These are phyloP conservation scores for Aphanoascus verrucosus DNA, from an alignment of 2,329 filamentous ascomycete genomes.

Conservation along the genomic window DNA sequence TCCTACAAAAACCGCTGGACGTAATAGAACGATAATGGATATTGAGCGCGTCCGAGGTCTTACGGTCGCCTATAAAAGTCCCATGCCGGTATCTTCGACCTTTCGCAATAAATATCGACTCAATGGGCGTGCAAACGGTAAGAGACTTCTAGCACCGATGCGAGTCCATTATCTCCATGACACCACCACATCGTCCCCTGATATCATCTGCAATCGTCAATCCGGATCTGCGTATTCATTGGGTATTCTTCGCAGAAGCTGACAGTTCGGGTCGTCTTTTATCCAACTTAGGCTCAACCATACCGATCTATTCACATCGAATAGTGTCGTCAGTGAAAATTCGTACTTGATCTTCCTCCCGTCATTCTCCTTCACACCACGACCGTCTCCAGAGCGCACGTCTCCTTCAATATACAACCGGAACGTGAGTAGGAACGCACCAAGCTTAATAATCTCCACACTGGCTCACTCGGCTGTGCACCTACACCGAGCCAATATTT, in stretches of 20 bases:
- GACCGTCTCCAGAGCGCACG: neutral
- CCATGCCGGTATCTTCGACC: no score
- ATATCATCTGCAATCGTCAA: neutral
- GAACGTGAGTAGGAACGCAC: constrained; percentile 9
- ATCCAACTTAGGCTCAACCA: constrained; percentile 24
- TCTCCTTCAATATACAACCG: neutral
- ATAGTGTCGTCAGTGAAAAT: neutral
- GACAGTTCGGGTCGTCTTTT: neutral
- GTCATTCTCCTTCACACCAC: neutral
- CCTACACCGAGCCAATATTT: constrained; percentile 97
- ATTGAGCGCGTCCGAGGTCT: no score
- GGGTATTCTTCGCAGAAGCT: neutral
- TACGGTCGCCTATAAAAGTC: no score
- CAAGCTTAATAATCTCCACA: constrained; percentile 61
- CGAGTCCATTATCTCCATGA: neutral
- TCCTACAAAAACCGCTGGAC: neutral
- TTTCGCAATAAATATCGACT: no score
- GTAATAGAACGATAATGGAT: no score
- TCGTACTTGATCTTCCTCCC: neutral
- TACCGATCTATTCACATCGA: constrained; percentile 23
- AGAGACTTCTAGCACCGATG: no score
- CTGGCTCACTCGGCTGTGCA: constrained; percentile 82
- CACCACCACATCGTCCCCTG: neutral
- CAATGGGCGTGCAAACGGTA: no score
- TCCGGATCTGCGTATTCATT: neutral